These are phyloP conservation scores for Ceratobasidium sp. DNA, from an alignment of 1,284 basidiomycete genomes.

Conservation along the genomic window DNA sequence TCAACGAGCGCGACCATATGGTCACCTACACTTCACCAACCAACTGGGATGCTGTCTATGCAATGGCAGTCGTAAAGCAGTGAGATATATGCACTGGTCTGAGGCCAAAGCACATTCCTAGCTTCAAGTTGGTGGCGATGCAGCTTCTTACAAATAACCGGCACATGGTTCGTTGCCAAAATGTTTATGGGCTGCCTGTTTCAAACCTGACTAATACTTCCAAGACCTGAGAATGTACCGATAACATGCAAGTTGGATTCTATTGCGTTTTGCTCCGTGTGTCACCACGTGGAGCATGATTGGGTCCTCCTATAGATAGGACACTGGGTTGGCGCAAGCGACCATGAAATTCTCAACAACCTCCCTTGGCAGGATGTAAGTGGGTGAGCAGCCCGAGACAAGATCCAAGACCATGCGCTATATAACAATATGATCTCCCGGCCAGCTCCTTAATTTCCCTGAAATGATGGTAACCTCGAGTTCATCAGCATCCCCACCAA, in stretches of 20 bases:
- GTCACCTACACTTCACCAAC: not conserved
- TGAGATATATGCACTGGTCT: not conserved
- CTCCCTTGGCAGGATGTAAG: not conserved
- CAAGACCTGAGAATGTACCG: not conserved
- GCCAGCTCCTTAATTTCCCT: not conserved
- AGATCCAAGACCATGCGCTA: not conserved
- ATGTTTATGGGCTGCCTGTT: not conserved
- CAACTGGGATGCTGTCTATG: too few species aligned
- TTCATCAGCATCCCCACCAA: constrained; percentile 3
- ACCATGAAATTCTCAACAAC: not conserved
- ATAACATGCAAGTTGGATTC: not conserved
- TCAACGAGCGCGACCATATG: constrained; percentile 1
- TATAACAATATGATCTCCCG: not conserved
- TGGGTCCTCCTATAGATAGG: constrained; percentile 2
- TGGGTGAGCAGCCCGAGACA: not conserved
- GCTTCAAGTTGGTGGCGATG: not conserved
- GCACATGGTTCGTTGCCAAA: not conserved
- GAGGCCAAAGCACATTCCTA: not conserved
- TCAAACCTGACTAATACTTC: not conserved
- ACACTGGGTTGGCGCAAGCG: not conserved
- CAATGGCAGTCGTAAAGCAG: not conserved
- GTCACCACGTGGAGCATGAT: not conserved
- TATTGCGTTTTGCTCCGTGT: not conserved
- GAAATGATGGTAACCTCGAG: not conserved
- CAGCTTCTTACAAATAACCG: not conserved